Conservation (phyloP, 306 rosid genomes). For the Acmispon strigosus region DNA sequence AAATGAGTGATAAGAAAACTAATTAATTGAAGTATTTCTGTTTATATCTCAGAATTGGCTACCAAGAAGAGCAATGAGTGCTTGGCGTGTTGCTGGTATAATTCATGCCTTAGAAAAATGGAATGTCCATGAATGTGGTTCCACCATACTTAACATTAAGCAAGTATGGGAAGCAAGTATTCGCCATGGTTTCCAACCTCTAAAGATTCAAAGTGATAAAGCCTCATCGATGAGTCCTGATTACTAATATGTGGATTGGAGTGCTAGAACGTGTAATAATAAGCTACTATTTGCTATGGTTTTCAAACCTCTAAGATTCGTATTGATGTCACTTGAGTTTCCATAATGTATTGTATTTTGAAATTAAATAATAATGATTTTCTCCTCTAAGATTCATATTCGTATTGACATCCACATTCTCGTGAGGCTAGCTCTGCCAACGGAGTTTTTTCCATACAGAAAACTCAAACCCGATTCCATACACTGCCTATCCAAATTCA, state of each 20-base stretch:
- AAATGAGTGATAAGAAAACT: neutral
- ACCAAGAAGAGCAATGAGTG: slow-evolving; percentile 61
- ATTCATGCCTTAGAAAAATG: slow-evolving; percentile 57
- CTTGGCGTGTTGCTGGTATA: slow-evolving; percentile 53
- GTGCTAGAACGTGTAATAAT: neutral
- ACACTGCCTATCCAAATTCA: too few species aligned
- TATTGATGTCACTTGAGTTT: neutral
- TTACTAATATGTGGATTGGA: neutral
- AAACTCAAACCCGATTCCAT: too few species aligned
- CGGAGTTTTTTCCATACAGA: too few species aligned
- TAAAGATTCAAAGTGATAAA: neutral
- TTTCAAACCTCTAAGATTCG: neutral
- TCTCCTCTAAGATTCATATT: neutral
- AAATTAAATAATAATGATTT: neutral
- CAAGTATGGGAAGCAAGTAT: slow-evolving; percentile 50
- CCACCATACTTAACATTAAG: slow-evolving; percentile 3
- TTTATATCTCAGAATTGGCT: slow-evolving; percentile 37
- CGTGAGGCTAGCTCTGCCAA: too few species aligned
- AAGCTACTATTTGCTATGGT: neutral
- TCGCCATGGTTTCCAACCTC: slow-evolving; percentile 45
- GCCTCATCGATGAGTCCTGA: neutral
- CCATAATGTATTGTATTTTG: neutral
- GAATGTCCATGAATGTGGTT: slow-evolving; percentile 48
- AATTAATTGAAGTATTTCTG: neutral
- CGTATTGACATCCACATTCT: too few species aligned